A percentile compares a stretch with the other conserved stretches of the same genome.
Conservation (phyloP, 2,329 filamentous ascomycete genomes). For the Pseudogymnoascus sp. region DNA sequence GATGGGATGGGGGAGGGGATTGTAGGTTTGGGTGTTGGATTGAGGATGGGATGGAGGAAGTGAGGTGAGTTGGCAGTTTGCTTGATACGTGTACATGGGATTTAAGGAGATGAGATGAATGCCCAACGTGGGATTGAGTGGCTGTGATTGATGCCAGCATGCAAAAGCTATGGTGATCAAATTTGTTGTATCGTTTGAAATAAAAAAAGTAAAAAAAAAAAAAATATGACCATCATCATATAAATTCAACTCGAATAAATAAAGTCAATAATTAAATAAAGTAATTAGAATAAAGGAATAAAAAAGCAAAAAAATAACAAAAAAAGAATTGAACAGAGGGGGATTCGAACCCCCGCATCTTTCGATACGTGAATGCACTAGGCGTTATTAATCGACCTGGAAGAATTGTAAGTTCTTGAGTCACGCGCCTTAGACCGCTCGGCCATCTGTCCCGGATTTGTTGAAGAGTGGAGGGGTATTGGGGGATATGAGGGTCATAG, state of each 20-base stretch:
- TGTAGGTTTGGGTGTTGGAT: not conserved
- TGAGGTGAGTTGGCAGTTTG: not conserved
- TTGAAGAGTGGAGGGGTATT: not conserved
- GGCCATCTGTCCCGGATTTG: conserved; percentile 6
- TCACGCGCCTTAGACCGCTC: conserved; percentile 11
- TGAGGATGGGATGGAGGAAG: not conserved
- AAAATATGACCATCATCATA: too few relatives aligned
- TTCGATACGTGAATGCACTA: conserved; percentile 9
- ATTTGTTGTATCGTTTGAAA: too few relatives aligned
- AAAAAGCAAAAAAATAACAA: not conserved
- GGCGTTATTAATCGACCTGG: not conserved
- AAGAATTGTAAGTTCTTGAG: conserved; percentile 8
- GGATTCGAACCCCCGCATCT: conserved; percentile 10
- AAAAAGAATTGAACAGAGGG: conserved; percentile 2
- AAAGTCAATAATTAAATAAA: not conserved
- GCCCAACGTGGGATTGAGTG: not conserved
- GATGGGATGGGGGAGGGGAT: not conserved
- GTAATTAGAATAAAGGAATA: not conserved
- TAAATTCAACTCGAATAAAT: not conserved
- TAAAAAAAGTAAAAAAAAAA: not conserved
- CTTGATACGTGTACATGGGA: not conserved
- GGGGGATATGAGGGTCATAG: not conserved
- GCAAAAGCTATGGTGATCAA: too few relatives aligned
- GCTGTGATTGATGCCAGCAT: not conserved
- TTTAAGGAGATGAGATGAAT: not conserved